A percentile compares a stretch with the other conserved stretches of the same genome.
Evolutionary conservation across 169 alveolate genomes (phyloP).

Genomic region (Eimeria tenella): DNA sequence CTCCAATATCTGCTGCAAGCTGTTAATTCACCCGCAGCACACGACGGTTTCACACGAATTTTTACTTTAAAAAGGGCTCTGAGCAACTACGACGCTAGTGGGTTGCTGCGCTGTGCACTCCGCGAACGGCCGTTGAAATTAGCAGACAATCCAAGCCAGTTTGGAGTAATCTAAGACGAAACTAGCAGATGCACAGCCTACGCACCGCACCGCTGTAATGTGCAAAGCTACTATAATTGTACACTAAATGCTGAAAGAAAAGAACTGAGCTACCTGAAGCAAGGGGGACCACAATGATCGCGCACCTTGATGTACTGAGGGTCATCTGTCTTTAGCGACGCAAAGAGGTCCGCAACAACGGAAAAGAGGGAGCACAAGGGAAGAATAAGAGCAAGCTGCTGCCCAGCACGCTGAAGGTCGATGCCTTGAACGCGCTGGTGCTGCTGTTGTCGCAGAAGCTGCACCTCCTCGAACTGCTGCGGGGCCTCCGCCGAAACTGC

Average conservation of each 20-base stretch:
- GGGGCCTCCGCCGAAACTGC: neutral
- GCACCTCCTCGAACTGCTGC: constrained; percentile 36
- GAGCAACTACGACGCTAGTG: too few species aligned
- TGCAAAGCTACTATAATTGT: too few species aligned
- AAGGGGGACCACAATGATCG: neutral
- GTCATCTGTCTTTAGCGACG: constrained; percentile 33
- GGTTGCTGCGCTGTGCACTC: too few species aligned
- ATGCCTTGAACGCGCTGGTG: constrained; percentile 52
- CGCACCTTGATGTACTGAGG: constrained; percentile 55
- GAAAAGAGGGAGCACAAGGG: constrained; percentile 32
- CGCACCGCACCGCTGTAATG: too few species aligned
- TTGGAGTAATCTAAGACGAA: too few species aligned
- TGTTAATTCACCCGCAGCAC: neutral
- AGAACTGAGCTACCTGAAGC: neutral
- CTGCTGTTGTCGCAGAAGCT: constrained; percentile 59
- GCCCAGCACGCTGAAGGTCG: constrained; percentile 53
- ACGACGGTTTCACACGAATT: neutral
- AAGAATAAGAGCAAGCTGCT: constrained; percentile 42
- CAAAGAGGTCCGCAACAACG: constrained; percentile 9
- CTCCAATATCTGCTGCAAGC: constrained; percentile 54
- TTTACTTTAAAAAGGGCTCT: too few species aligned
- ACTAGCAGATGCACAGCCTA: too few species aligned
- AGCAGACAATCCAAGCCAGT: too few species aligned
- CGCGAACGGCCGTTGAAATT: too few species aligned
- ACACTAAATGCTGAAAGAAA: too few species aligned